phyloP scores from a whole-genome alignment of 73 alveolate species.

The Blepharisma stoltei region DNA sequence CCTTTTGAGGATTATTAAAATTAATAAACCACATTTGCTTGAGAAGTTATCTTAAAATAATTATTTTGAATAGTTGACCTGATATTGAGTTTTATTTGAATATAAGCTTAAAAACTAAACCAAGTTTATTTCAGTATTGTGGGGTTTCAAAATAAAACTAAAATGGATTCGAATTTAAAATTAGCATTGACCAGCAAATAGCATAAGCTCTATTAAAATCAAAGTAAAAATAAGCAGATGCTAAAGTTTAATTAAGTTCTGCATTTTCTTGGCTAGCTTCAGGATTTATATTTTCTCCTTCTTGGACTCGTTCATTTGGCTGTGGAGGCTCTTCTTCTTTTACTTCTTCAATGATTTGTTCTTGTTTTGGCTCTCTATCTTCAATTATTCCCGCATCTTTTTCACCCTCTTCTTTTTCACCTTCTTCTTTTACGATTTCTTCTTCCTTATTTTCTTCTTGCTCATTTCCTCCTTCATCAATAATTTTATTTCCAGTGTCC shows the following conservation, averaged over 20 bases:
- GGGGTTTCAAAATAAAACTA: no score
- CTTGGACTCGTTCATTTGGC: background rate
- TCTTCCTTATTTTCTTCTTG: background rate
- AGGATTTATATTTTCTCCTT: background rate
- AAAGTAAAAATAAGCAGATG: background rate
- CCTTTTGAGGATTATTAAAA: no score
- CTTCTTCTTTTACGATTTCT: constrained; percentile 32
- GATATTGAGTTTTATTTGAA: no score
- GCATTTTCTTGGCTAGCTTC: background rate
- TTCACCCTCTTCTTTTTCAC: constrained; percentile 24
- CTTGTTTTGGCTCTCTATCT: constrained; percentile 29
- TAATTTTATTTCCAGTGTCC: background rate
- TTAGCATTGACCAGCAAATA: no score
- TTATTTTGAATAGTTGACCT: no score
- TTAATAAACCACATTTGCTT: no score
- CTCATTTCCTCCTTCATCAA: background rate
- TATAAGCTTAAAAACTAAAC: no score
- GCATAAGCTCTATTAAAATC: background rate
- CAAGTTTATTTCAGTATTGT: no score
- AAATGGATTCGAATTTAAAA: no score
- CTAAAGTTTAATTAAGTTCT: background rate
- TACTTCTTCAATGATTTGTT: background rate
- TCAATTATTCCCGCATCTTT: constrained; percentile 8
- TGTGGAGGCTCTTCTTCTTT: background rate
- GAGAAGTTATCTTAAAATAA: no score